phyloP scores from a whole-genome alignment of 75 land plant species.

The Cryptomeria japonica region DNA sequence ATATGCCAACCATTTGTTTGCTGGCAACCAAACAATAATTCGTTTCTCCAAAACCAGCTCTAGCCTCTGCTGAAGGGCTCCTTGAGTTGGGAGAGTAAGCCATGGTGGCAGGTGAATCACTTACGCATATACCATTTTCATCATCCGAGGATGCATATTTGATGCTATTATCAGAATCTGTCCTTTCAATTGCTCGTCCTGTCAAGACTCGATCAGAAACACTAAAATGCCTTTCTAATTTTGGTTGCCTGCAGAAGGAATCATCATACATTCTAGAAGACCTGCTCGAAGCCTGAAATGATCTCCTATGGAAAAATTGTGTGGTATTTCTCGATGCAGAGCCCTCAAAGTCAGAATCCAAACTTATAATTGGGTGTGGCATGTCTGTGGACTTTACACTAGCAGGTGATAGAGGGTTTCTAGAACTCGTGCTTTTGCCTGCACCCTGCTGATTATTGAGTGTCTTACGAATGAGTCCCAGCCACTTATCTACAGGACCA shows the following conservation, averaged over 20 bases:
- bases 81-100: constrained; percentile 45
- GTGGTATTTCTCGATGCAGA: constrained; percentile 39
- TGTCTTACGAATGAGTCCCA: constrained; percentile 64
- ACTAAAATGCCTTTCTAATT: constrained; percentile 60
- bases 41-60: constrained; percentile 32
- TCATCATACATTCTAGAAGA: constrained; percentile 57
- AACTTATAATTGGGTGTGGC: constrained; percentile 46
- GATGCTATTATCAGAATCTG: constrained; percentile 35
- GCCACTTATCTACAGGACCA: constrained; percentile 91
- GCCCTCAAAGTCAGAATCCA: constrained; percentile 64
- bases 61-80: constrained; percentile 35
- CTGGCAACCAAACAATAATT: constrained; percentile 78
- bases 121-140: constrained; percentile 34
- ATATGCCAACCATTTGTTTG: constrained; percentile 99
- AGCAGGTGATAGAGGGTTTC: constrained; percentile 24
- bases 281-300: constrained; percentile 54
- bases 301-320: constrained; percentile 52
- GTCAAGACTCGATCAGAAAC: constrained; percentile 62
- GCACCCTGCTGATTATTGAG: constrained; percentile 67
- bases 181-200: constrained; percentile 56
- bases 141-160: constrained; percentile 57
- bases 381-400: constrained; percentile 18
- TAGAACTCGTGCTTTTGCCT: background rate
- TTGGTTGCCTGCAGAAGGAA: constrained; percentile 37
- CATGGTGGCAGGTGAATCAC: constrained; percentile 49